phyloP scores from a whole-genome alignment of 2,329 filamentous ascomycete genomes.

The Colletotrichum coccodes region DNA sequence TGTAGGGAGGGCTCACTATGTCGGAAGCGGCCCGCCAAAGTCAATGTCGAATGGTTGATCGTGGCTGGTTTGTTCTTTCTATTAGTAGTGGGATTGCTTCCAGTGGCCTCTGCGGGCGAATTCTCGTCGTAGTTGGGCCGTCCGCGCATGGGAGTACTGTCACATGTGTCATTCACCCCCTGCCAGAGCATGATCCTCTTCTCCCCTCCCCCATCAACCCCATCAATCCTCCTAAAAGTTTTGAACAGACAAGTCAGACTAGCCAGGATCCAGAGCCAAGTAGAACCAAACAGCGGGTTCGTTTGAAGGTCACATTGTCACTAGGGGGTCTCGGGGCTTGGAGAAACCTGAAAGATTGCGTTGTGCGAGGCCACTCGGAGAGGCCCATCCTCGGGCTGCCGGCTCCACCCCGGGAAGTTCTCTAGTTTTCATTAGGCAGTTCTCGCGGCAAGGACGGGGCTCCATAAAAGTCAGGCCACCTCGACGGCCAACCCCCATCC shows the following conservation, averaged over 20 bases:
- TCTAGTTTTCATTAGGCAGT: slow-evolving; percentile 21
- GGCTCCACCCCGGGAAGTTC: slow-evolving; percentile 27
- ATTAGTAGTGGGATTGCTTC: slow-evolving; percentile 8
- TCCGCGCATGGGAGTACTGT: background rate
- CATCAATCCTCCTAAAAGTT: background rate
- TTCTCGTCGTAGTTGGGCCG: background rate
- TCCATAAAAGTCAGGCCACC: slow-evolving; percentile 33
- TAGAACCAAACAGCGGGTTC: background rate
- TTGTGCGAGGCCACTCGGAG: slow-evolving; percentile 11
- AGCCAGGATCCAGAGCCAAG: background rate
- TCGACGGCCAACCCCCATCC: slow-evolving; percentile 16
- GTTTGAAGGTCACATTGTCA: background rate
- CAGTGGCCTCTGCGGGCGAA: slow-evolving; percentile 9
- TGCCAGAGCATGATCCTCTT: background rate
- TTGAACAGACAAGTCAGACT: background rate
- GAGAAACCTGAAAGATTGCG: background rate
- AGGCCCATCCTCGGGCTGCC: background rate
- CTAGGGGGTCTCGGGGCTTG: background rate
- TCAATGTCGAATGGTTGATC: background rate
- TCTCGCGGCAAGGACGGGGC: background rate
- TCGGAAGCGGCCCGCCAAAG: background rate
- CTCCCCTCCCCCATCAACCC: background rate
- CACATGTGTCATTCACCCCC: slow-evolving; percentile 23
- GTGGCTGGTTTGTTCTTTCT: background rate
- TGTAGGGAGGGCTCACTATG: too few species aligned